Evolutionary conservation across 495 filamentous ascomycete species (phyloP), one percentile per base, ranked within the genome.

Genomic region (Geoglossum glabrum): DNA sequence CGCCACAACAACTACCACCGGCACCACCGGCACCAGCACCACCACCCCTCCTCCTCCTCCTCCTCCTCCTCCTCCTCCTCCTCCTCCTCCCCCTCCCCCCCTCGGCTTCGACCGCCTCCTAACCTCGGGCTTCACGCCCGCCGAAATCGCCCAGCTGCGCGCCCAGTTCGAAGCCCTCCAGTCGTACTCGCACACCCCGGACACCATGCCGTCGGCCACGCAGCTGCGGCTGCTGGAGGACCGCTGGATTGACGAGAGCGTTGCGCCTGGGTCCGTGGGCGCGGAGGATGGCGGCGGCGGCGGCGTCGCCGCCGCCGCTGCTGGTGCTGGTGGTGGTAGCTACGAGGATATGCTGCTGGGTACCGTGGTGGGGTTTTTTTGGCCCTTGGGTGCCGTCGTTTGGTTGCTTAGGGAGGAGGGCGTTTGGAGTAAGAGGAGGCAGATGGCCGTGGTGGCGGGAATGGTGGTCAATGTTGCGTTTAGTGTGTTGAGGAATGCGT

Each of bases 31-130:
- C 34, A 33, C 30, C 15, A 45, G 15, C 27, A 57, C 30, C 46
- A 9, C 50, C 49, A 50, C 36, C 36, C 59, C 25, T 46, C 33
- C 25, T 54, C 54, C 58, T n/a, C n/a, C n/a, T n/a, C n/a, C n/a
- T n/a, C n/a, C n/a, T n/a, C n/a, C n/a, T n/a, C n/a, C n/a, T n/a
- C n/a, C n/a, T n/a, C n/a, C n/a, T n/a, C n/a, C 36, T 36, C 59
- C 26, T 45, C 36, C 25, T 54, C 55, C 59, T 72, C 83, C 8
- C 76, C 78, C 31, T 11, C 31, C 4, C n/a, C 87, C 86, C 0
- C 79, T 80, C 8, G 92, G 92, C 51, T 98, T 98, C 72, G 89
- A 96, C 70, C 76, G 92, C 10, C 75, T 96, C 1, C 79, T 95
- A 0, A 65, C 77, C 0, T 77, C 86, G 0, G 87, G 88, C 40